Evolutionary conservation across 176 grass and related monocot genomes (phyloP).

Genomic region (Typha latifolia): DNA sequence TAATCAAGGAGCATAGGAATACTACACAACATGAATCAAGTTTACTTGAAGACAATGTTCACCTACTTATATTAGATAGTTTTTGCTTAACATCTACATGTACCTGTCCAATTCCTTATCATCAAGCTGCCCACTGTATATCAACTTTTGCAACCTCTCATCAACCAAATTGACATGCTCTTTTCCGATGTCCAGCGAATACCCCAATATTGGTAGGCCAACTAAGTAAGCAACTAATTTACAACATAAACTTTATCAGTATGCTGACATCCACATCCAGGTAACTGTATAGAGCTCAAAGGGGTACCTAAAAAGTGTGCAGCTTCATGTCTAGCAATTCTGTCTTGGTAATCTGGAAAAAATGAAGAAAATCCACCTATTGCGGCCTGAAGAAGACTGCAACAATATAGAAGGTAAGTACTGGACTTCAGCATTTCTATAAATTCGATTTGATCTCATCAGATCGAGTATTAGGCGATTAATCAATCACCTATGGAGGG

Average conservation of each 20-base stretch:
- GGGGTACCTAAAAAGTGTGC: slow-evolving; percentile 71
- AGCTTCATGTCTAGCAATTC: slow-evolving; percentile 88
- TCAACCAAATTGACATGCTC: slow-evolving; percentile 92
- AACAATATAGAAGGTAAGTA: slow-evolving; percentile 10
- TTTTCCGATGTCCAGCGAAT: slow-evolving; percentile 92
- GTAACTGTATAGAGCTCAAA: background rate
- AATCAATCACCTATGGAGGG: too few species aligned
- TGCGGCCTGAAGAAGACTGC: slow-evolving; percentile 77
- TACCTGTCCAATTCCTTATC: slow-evolving; percentile 81
- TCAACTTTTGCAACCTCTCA: slow-evolving; percentile 56
- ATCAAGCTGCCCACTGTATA: slow-evolving; percentile 89
- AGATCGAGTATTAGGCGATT: background rate
- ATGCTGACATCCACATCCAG: slow-evolving; percentile 3
- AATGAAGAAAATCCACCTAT: slow-evolving; percentile 73
- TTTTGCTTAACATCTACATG: background rate
- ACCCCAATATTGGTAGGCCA: slow-evolving; percentile 83
- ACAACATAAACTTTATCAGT: slow-evolving; percentile 5
- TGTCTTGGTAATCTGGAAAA: slow-evolving; percentile 92
- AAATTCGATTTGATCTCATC: background rate
- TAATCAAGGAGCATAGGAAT: too few species aligned
- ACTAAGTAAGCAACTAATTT: slow-evolving; percentile 73
- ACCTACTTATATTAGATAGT: too few species aligned
- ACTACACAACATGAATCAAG: too few species aligned
- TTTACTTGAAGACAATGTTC: too few species aligned
- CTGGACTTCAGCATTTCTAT: background rate